These are phyloP conservation scores for Calycina marina DNA, from an alignment of 2,329 filamentous ascomycete species.

Conservation along the genomic window DNA sequence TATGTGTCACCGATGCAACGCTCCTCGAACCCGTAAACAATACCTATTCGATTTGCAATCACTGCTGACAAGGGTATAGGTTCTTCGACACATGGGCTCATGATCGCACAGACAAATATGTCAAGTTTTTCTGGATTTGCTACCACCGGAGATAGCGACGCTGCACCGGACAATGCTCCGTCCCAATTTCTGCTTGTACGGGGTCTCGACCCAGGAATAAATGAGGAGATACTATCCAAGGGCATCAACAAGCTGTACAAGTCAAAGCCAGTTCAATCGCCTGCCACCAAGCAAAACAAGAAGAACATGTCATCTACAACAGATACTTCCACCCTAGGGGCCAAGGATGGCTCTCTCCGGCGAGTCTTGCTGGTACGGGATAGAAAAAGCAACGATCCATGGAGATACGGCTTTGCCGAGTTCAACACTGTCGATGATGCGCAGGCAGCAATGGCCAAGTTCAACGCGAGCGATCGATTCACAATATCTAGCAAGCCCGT, in stretches of 20 bases:
- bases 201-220: slow-evolving; percentile 54
- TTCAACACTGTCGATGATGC: slow-evolving; percentile 67
- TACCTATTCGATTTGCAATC: slow-evolving; percentile 9
- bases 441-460: slow-evolving; percentile 56
- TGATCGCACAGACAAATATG: slow-evolving; percentile 24
- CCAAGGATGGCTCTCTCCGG: slow-evolving; percentile 58
- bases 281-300: slow-evolving; percentile 20
- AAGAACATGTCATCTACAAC: slow-evolving; percentile 37
- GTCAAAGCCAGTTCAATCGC: slow-evolving; percentile 27
- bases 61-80: slow-evolving; percentile 19
- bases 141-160: slow-evolving; percentile 39
- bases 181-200: slow-evolving; percentile 68
- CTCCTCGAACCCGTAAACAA: slow-evolving; percentile 33
- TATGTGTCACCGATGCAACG: slow-evolving; percentile 44
- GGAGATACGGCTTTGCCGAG: slow-evolving; percentile 74
- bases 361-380: slow-evolving; percentile 68
- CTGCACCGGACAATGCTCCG: slow-evolving; percentile 29
- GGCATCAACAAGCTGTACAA: slow-evolving; percentile 64
- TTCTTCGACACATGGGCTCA: slow-evolving; percentile 20
- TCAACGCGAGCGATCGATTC: slow-evolving; percentile 58
- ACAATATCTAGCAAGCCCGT: slow-evolving; percentile 64
- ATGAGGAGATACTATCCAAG: slow-evolving; percentile 56
- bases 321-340: slow-evolving; percentile 40
- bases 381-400: slow-evolving; percentile 53
- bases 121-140: slow-evolving; percentile 27